A percentile compares a stretch with the other conserved stretches of the same genome.
phyloP scores from a whole-genome alignment of 441 rosid species.

The Euphorbia celastroides region DNA sequence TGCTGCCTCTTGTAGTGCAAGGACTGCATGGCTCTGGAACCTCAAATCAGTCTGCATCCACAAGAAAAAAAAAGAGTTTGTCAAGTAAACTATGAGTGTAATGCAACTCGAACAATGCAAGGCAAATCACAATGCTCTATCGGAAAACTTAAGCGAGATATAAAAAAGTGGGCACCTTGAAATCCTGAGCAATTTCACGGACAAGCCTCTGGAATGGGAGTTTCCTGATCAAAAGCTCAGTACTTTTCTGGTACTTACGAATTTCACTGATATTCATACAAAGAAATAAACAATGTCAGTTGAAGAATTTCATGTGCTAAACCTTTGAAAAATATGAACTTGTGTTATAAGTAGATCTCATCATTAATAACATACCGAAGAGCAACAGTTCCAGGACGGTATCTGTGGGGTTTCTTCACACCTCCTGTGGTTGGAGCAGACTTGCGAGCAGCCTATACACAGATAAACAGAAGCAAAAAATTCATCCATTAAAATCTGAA shows the following conservation, averaged over 20 bases:
- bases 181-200: slow-evolving; percentile 63
- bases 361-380: slow-evolving; percentile 33
- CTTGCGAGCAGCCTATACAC: slow-evolving; percentile 45
- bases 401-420: slow-evolving; percentile 70
- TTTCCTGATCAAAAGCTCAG: slow-evolving; percentile 56
- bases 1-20: slow-evolving; percentile 63
- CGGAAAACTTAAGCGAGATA: background rate
- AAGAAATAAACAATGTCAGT: background rate
- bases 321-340: background rate
- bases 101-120: background rate
- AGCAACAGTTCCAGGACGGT: slow-evolving; percentile 62
- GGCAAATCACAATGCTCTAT: background rate
- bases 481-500: background rate
- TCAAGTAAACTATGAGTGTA: too few relatives aligned
- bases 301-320: background rate
- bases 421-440: slow-evolving; percentile 72
- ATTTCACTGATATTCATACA: slow-evolving; percentile 33
- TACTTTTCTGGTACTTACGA: slow-evolving; percentile 56
- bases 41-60: slow-evolving; percentile 48
- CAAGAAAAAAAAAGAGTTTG: background rate
- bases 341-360: background rate
- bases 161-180: slow-evolving; percentile 28
- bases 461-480: background rate
- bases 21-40: slow-evolving; percentile 70
- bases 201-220: slow-evolving; percentile 60